Percentiles rank a stretch among this genome's conserved stretches.
Conservation (phyloP, 1,284 basidiomycete genomes). For the Paramarasmius palmivorus region DNA sequence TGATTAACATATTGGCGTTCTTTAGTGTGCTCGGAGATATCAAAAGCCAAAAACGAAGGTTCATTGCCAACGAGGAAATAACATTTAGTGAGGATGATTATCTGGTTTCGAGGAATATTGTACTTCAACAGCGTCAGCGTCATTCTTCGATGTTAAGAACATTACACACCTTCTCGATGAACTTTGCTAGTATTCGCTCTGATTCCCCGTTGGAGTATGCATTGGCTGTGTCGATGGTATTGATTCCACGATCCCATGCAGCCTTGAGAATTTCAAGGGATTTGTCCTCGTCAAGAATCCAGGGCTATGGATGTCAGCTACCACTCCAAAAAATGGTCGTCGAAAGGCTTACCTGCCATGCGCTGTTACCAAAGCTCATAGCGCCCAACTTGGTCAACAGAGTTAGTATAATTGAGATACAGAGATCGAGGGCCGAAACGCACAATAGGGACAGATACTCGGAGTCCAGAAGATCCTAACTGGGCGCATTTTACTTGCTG, state of each 20-base stretch:
- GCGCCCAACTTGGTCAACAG: constrained; percentile 15
- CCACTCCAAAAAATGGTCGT: not conserved
- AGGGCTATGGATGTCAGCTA: constrained; percentile 7
- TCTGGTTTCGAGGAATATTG: constrained; percentile 53
- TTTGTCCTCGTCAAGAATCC: constrained; percentile 17
- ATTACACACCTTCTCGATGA: constrained; percentile 24
- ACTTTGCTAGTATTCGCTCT: constrained; percentile 19
- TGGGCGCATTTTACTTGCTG: constrained; percentile 11
- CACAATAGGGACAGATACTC: constrained; percentile 20
- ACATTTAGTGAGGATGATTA: too few species aligned
- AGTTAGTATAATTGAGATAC: not conserved
- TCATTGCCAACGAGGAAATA: constrained; percentile 28
- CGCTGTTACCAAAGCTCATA: constrained; percentile 17
- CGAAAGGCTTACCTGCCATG: constrained; percentile 11
- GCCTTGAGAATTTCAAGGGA: constrained; percentile 19
- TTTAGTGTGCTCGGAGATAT: constrained; percentile 16
- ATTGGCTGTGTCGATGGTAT: too few species aligned
- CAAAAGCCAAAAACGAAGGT: not conserved
- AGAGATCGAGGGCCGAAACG: not conserved
- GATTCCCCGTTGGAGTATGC: constrained; percentile 21
- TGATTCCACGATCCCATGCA: constrained; percentile 23
- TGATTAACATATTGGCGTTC: constrained; percentile 42
- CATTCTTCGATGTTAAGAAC: too few species aligned
- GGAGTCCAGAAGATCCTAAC: constrained; percentile 17
- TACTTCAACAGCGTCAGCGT: too few species aligned